phyloP scores from a whole-genome alignment of 2,329 filamentous ascomycete species.

The Trichophaea hybrida region DNA sequence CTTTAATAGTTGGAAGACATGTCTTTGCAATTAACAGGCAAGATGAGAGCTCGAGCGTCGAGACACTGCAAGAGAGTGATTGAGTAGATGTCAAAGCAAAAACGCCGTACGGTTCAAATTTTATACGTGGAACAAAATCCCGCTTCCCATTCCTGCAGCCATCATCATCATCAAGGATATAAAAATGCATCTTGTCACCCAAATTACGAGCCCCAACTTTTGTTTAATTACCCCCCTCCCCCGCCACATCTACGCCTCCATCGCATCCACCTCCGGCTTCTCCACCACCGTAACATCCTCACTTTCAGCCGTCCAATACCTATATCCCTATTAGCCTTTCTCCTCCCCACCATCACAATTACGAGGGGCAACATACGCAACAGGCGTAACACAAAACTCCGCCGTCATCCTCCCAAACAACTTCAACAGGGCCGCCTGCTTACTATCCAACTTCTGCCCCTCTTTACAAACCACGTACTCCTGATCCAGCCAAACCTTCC shows the following conservation, averaged over 20 bases:
- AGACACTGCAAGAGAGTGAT: too few species aligned
- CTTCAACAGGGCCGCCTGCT: constrained; percentile 88
- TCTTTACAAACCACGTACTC: constrained; percentile 68
- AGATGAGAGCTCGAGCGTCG: too few species aligned
- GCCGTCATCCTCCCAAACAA: constrained; percentile 80
- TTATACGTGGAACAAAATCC: not conserved
- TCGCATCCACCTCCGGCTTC: constrained; percentile 7
- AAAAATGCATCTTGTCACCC: not conserved
- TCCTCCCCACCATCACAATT: not conserved
- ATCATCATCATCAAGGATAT: not conserved
- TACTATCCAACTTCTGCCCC: constrained; percentile 71
- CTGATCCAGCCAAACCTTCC: constrained; percentile 64
- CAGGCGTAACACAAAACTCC: constrained; percentile 71
- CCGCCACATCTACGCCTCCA: constrained; percentile 13
- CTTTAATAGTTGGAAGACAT: too few species aligned
- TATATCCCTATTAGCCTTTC: constrained; percentile 1
- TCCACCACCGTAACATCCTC: constrained; percentile 11
- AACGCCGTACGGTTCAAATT: not conserved
- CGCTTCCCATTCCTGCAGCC: not conserved
- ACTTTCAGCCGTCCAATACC: constrained; percentile 15
- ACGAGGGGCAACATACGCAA: constrained; percentile 41
- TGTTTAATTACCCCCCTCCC: not conserved
- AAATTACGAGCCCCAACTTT: not conserved
- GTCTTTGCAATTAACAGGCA: too few species aligned
- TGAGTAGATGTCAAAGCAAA: not conserved